Base-by-base conservation (phyloP, 805 yeast genomes). In the Saccharomycopsis malanga region DNA sequence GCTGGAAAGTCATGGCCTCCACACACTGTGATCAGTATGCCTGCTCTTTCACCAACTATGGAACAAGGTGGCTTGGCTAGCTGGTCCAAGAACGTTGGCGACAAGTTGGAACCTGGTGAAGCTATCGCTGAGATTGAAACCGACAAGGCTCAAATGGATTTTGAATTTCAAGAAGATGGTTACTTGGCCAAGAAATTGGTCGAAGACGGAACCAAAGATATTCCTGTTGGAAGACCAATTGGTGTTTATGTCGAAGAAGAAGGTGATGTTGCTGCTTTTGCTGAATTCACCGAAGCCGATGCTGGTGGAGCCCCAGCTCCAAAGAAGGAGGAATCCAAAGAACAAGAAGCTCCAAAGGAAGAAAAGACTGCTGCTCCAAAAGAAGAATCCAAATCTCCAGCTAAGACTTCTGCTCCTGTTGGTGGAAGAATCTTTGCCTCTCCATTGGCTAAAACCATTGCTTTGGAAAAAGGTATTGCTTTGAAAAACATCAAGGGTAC, bases 1-100 rank as follows among this genome's bases (percentile, higher is more conserved):
- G 39, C 62, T 66, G 43, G 86, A 77, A 46, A 94, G 91, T 61
- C 75, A 21, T 86, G 77, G 69, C 96, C 96, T 30, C 67, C 79
- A 18, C 97, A 93, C 68, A 79, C 84, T 52, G 81, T 93, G 61
- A 87, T 93, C 59, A 83, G 82, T 64, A 93, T 93, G 98, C 99
- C 98, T 42, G 98, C 99, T 7, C 73, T 93, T 60, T 91, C 98
- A n/a, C 98, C 99, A 56, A 93, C 99, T 46, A 93, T 93, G 99
- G 85, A 96, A 53, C 91, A 86, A 63, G 98, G 98, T 64, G 83
- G 79, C 66, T 72, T 93, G 55, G 91, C 91, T 34, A 72, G 78
- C 50, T 93, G 98, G 98, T 76, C 80, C 63, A 93, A 89, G 72
- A 67, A 76, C 39, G 86, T 81, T 34, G 98, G 98, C 61, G 98